phyloP scores from a whole-genome alignment of 176 grass and related monocot species.

The Saccharum officinarum region DNA sequence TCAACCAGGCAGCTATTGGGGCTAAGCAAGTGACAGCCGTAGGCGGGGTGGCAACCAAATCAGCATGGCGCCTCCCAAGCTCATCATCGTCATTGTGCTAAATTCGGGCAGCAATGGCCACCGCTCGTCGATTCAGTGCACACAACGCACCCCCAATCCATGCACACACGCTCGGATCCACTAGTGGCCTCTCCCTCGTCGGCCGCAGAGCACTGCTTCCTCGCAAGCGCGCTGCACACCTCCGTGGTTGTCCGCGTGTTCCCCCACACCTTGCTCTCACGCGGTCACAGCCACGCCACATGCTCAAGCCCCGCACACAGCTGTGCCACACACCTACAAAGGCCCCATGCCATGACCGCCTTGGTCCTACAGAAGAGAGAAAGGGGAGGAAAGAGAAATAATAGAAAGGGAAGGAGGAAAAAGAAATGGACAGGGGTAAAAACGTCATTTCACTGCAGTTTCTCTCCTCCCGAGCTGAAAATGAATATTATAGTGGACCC shows the following conservation, averaged over 20 bases:
- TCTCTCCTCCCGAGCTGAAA: background rate
- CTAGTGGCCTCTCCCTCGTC: background rate
- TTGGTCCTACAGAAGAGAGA: background rate
- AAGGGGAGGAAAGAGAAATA: background rate
- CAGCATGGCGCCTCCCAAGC: background rate
- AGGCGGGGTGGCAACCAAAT: background rate
- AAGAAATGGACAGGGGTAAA: background rate
- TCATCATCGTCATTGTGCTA: background rate
- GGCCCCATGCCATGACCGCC: background rate
- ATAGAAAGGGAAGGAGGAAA: background rate
- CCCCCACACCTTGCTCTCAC: no score
- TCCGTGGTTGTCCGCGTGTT: background rate
- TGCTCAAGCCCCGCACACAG: background rate
- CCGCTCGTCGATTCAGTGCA: background rate
- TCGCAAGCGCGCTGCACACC: background rate
- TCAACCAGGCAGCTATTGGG: no score
- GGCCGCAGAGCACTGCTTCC: background rate
- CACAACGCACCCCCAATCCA: background rate
- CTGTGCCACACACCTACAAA: background rate
- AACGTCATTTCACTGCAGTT: background rate
- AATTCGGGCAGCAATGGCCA: background rate
- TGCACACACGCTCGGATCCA: background rate
- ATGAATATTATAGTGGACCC: background rate
- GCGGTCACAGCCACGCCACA: background rate
- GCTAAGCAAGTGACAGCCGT: no score